Evolutionary conservation across 257 asterid species (phyloP), one percentile per base, ranked within the genome.

Genomic region (Penstemon davidsonii): DNA sequence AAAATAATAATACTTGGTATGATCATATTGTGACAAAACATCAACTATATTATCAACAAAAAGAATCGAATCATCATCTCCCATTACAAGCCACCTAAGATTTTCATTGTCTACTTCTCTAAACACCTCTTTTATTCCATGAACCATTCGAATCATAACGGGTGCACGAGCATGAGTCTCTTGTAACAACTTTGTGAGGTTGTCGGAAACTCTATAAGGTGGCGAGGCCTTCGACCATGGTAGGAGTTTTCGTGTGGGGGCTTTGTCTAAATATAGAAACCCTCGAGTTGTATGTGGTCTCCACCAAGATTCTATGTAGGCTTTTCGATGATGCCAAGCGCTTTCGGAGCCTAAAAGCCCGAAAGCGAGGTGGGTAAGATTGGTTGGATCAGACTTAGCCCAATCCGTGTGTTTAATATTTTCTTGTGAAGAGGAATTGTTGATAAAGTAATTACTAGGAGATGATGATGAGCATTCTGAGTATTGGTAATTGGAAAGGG

Each of bases 1-100:
- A 0, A 89, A 58, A 60, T 87, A 89, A 53, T 77, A 75, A 8
- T 85, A 82, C 76, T 84, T 85, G 0, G 62, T 79, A 4, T 87
- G 90, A 77, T 89, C 95, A 36, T 75, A 81, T 6, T 54, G n/a
- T 0, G 77, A 53, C 0, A 89, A 75, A 19, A 85, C 82, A 10
- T 82, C 88, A 6, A 85, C 86, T n/a, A 85, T 25, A 49, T 89
- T 89, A 8, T 89, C 92, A 11, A 87, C 58, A 7, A 89, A 85
- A 49, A 89, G 87, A 2, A 89, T 18, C 0, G 96, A 76, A 42
- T 89, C 96, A 41, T 89, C 96, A 11, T 87, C 95, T 5, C 92
- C 96, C 85, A 89, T 87, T 0, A 89, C 85, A 0, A 85, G 68
- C 96, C 96, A 88, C 10, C 96, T 73, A 0, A 86, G 56, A 0